Evolutionary conservation across 805 yeast genomes (phyloP).

Genomic region (Blastobotrys muscicola): DNA sequence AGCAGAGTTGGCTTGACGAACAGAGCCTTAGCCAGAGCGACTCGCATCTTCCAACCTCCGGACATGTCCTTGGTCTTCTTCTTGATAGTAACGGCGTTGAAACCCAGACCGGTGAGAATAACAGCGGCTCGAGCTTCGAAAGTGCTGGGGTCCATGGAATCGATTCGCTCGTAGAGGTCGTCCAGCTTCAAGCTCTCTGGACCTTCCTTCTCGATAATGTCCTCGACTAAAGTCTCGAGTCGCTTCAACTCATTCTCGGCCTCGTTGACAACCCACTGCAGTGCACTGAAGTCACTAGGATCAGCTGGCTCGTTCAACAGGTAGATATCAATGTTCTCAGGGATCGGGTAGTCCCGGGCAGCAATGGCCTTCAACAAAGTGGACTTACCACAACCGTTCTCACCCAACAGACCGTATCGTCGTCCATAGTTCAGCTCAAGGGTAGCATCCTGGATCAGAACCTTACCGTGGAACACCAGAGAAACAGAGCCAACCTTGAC

Average conservation of each 20-base stretch:
- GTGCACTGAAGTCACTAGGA: slow-evolving; percentile 82
- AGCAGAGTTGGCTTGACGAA: slow-evolving; percentile 95
- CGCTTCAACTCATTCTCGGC: slow-evolving; percentile 89
- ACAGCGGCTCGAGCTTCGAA: slow-evolving; percentile 95
- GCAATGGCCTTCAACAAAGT: slow-evolving; percentile 90
- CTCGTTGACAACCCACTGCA: slow-evolving; percentile 94
- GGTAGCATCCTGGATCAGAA: slow-evolving; percentile 81
- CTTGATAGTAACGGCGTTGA: slow-evolving; percentile 73
- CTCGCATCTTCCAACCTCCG: slow-evolving; percentile 99
- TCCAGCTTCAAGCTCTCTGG: slow-evolving; percentile 86
- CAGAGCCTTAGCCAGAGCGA: slow-evolving; percentile 93
- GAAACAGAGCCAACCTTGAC: slow-evolving; percentile 84
- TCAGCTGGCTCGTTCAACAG: slow-evolving; percentile 96
- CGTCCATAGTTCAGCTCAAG: slow-evolving; percentile 95
- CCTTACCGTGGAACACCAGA: slow-evolving; percentile 94
- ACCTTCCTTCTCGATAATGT: slow-evolving; percentile 79
- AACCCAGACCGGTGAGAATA: slow-evolving; percentile 94
- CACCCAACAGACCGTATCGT: slow-evolving; percentile 95
- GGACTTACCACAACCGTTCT: slow-evolving; percentile 98
- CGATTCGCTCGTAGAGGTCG: slow-evolving; percentile 88
- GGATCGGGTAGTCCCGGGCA: slow-evolving; percentile 92
- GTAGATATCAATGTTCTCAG: slow-evolving; percentile 84
- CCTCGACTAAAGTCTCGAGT: slow-evolving; percentile 85
- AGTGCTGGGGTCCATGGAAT: slow-evolving; percentile 89
- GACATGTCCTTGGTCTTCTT: slow-evolving; percentile 98